These are phyloP conservation scores for Neonectria magnoliae DNA, from an alignment of 2,329 filamentous ascomycete species.

Conservation along the genomic window DNA sequence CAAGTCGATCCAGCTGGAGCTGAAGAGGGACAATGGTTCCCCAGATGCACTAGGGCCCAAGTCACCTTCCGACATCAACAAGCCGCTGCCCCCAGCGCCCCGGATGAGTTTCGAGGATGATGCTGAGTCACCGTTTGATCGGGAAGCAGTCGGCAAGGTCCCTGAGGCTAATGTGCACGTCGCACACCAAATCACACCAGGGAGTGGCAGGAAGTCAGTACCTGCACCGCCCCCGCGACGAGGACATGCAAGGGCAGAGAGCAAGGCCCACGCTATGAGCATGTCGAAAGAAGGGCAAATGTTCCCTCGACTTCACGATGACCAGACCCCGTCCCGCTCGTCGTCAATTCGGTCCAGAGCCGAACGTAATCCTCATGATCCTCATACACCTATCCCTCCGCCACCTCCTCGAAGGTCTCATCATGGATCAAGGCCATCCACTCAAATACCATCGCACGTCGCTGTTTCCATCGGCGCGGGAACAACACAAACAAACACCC, in stretches of 20 bases:
- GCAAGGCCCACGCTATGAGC: constrained; percentile 45
- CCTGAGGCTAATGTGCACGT: constrained; percentile 53
- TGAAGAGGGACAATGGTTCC: constrained; percentile 46
- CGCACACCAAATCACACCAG: constrained; percentile 46
- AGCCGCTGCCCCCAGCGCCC: constrained; percentile 68
- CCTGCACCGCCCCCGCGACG: constrained; percentile 63
- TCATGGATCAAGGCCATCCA: constrained; percentile 48
- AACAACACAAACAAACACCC: constrained; percentile 30
- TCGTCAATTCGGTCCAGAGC: constrained; percentile 60
- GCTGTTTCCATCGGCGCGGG: constrained; percentile 50
- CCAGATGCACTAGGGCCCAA: constrained; percentile 29
- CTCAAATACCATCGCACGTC: constrained; percentile 30
- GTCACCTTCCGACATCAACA: constrained; percentile 49
- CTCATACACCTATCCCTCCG: constrained; percentile 61
- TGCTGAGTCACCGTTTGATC: constrained; percentile 63
- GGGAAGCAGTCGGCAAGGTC: constrained; percentile 62
- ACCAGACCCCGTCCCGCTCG: constrained; percentile 56
- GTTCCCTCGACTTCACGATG: constrained; percentile 36
- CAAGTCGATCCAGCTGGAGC: constrained; percentile 70
- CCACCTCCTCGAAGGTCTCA: constrained; percentile 64
- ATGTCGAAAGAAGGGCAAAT: constrained; percentile 27
- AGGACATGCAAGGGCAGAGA: constrained; percentile 58
- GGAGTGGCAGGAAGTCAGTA: constrained; percentile 53
- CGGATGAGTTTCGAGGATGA: constrained; percentile 59
- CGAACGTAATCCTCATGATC: constrained; percentile 55